Percentiles rank a stretch among this genome's conserved stretches.
Evolutionary conservation across 169 alveolate genomes (phyloP).

Genomic region (Amoebophrya sp.): DNA sequence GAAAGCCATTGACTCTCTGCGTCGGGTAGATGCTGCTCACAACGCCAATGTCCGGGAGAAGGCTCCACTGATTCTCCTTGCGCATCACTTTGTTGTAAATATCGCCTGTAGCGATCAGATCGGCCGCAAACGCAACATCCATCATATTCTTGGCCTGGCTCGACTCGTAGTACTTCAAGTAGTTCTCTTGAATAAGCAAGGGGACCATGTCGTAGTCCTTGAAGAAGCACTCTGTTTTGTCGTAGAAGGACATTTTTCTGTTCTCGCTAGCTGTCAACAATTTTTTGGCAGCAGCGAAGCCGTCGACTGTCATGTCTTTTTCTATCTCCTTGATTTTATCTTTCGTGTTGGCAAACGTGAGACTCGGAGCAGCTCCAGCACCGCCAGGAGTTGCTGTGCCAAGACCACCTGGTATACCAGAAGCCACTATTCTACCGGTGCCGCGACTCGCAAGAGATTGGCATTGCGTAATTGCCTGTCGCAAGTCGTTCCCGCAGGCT

Average conservation of each 20-base stretch:
- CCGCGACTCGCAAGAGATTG: not conserved
- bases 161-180: constrained; percentile 16
- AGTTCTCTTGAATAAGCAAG: constrained; percentile 22
- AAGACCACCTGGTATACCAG: too few relatives aligned
- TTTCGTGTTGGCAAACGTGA: not conserved
- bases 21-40: not conserved
- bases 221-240: not conserved
- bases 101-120: constrained; percentile 18
- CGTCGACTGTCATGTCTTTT: not conserved
- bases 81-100: not conserved
- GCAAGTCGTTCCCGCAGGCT: not conserved
- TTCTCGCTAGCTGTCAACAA: not conserved
- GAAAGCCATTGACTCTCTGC: not conserved
- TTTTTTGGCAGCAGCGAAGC: not conserved
- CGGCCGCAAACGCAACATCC: constrained; percentile 27
- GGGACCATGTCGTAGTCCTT: constrained; percentile 28
- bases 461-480: not conserved
- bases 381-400: too few relatives aligned
- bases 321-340: not conserved
- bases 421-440: not conserved
- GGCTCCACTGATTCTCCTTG: constrained; percentile 6
- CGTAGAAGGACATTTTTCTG: not conserved
- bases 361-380: not conserved
- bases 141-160: not conserved
- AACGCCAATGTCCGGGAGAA: not conserved